Evolutionary conservation across 192 early-diverging fungal genomes (phyloP).

Genomic region (Umbelopsis ramanniana): DNA sequence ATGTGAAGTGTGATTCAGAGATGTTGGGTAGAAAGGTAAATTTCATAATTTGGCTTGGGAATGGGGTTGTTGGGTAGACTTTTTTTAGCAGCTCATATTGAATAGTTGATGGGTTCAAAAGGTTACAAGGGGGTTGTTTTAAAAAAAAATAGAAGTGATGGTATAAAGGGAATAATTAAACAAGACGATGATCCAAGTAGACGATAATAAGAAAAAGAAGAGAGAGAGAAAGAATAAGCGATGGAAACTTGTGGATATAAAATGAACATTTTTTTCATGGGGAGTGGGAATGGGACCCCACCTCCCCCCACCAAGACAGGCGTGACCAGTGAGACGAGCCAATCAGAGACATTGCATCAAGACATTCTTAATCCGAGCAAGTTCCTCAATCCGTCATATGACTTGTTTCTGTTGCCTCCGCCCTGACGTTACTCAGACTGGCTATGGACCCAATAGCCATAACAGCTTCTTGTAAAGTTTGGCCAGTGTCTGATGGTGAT

Average conservation of each 20-base stretch:
- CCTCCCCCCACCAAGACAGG: neutral
- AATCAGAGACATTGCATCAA: slow-evolving; percentile 4
- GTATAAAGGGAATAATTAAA: neutral
- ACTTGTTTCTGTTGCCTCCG: too few species aligned
- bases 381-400: too few species aligned
- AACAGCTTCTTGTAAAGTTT: slow-evolving; percentile 50
- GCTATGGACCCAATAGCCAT: slow-evolving; percentile 8
- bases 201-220: neutral
- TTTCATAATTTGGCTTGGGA: slow-evolving; percentile 18
- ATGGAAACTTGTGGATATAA: neutral
- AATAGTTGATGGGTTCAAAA: neutral
- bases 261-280: slow-evolving; percentile 12
- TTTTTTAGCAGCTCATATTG: slow-evolving; percentile 24
- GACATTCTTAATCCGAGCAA: slow-evolving; percentile 9
- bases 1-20: neutral
- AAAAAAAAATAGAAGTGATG: neutral
- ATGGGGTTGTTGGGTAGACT: neutral
- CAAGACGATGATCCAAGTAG: neutral
- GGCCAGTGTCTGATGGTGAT: slow-evolving; percentile 42
- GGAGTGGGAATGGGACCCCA: slow-evolving; percentile 12
- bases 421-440: too few species aligned
- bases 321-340: slow-evolving; percentile 1
- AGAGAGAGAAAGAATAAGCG: neutral
- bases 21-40: slow-evolving; percentile 1
- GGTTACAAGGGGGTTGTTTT: neutral